Evolutionary conservation across 805 yeast species (phyloP), one percentile per base, ranked within the genome.

Genomic region (Debaryomyces maramus): DNA sequence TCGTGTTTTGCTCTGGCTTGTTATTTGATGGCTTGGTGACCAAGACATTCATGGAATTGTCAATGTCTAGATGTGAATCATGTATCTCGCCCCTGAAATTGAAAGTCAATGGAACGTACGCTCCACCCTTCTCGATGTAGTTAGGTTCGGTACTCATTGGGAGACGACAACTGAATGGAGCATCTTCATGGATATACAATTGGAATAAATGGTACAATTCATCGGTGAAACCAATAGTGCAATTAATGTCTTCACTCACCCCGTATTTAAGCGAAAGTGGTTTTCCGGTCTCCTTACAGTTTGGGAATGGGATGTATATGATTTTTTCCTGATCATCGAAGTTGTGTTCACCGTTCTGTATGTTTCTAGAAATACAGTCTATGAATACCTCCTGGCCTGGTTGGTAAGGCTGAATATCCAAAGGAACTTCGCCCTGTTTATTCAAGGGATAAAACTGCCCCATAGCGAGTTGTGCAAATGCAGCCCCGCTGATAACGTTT

Each of bases 301-400:
- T 61, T 2, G 88, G 85, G 48, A 84, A 81, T 4, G 75, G 64
- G 2, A 58, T 70, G 49, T 80, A 84, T 13, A 83, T 56, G 39
- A 85, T 78, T 41, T 77, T 65, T 6, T 77, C 76, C n/a, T 73
- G 62, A n/a, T 68, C 70, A 53, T 83, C 88, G 46, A 81, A 81
- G 42, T 76, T 70, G 63, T 85, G 91, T 56, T 85, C 91, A 39
- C 93, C 93, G 45, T 72, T 78, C 30, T 83, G 87, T 38, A 85
- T 85, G 47, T 82, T 77, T 52, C 93, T 69, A 36, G 75, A 60
- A 44, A 81, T 84, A 57, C 93, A 85, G 48, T 74, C 77, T 36
- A 83, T 51, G 32, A 71, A 60, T 10, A 83, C 56, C 6, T 55
- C 60, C 35, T 78, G 76, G 3, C 74, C 73, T 1, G 21, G 17